Evolutionary conservation across 495 filamentous ascomycete genomes (phyloP), one percentile per base, ranked within the genome.

Genomic region (Tuber indicum): DNA sequence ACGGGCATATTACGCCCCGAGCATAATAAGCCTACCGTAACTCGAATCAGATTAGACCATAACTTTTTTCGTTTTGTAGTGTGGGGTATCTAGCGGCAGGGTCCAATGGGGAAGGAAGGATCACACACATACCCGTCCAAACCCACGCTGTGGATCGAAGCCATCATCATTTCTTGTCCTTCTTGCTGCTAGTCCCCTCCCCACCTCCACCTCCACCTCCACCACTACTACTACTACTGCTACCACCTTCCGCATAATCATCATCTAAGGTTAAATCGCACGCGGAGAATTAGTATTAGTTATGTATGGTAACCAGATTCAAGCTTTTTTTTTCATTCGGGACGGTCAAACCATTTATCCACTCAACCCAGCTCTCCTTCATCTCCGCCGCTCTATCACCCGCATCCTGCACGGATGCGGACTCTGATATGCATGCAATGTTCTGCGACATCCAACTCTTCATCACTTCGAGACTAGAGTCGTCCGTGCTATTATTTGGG

Each of bases 381-480:
- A 66, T 66, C 36, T 66, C 58, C 14, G 58, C 58, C 1, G 58
- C 58, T 66, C 58, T 66, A 36, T 66, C 58, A 19, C 58, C 58
- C 26, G 58, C 58, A 66, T 66, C 58, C 58, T 66, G 58, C 26
- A 36, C 58, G 14, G 58, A 66, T 66, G 58, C 58, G 14, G 58
- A 66, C 58, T 66, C 58, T 36, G 58, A 66, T 66, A 66, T 66
- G 58, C 58, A 36, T 66, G 58, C 58, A 66, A 66, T 66, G 58
- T 66, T 66, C 58, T 66, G 58, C 26, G 58, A 66, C 58, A 66
- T 66, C 58, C 58, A 66, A 66, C 58, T 66, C 58, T 66, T 66
- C 58, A 66, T 66, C 58, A 66, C 58, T 66, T 66, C 58, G 58
- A 66, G 12, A 66, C 58, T 66, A 66, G 58, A 66, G 26, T 36